Conservation (phyloP, 495 filamentous ascomycete genomes). For the Xylaria cubensis region DNA sequence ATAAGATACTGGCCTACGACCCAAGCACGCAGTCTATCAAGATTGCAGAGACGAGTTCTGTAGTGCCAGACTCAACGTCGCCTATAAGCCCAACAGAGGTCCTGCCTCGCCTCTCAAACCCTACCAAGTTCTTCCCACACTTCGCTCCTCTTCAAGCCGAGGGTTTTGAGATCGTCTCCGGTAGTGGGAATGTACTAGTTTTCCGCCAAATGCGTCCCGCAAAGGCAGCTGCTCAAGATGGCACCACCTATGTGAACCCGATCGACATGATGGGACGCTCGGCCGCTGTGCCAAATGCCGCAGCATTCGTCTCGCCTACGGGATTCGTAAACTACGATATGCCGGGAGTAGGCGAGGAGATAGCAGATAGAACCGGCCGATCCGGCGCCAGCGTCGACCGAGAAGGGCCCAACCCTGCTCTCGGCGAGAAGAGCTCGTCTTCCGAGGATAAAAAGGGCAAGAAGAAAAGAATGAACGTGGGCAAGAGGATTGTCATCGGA, state of each 20-base stretch:
- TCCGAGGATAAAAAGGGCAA: constrained; percentile 38
- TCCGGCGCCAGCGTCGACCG: constrained; percentile 59
- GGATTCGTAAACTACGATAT: constrained; percentile 65
- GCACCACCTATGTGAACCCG: constrained; percentile 51
- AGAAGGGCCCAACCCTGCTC: constrained; percentile 58
- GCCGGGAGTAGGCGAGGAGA: constrained; percentile 39
- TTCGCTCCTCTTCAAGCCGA: constrained; percentile 67
- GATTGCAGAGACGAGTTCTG: constrained; percentile 67
- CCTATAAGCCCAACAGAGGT: constrained; percentile 65
- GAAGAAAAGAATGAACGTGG: constrained; percentile 43
- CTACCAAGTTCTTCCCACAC: constrained; percentile 74
- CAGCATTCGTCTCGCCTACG: constrained; percentile 62
- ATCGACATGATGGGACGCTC: constrained; percentile 61
- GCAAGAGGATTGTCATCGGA: constrained; percentile 61
- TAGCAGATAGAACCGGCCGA: constrained; percentile 41
- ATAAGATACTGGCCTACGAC: constrained; percentile 79
- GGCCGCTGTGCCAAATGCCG: constrained; percentile 47
- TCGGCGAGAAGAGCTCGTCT: constrained; percentile 51
- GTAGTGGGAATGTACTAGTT: constrained; percentile 72
- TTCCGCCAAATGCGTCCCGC: constrained; percentile 64
- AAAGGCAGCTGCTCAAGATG: constrained; percentile 33
- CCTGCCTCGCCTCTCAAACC: constrained; percentile 70
- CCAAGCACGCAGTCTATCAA: constrained; percentile 64
- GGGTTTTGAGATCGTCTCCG: constrained; percentile 77
- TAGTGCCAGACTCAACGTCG: constrained; percentile 52